Base-by-base conservation (phyloP, 164 flowering plant genomes). In the Stephania cephalantha region DNA sequence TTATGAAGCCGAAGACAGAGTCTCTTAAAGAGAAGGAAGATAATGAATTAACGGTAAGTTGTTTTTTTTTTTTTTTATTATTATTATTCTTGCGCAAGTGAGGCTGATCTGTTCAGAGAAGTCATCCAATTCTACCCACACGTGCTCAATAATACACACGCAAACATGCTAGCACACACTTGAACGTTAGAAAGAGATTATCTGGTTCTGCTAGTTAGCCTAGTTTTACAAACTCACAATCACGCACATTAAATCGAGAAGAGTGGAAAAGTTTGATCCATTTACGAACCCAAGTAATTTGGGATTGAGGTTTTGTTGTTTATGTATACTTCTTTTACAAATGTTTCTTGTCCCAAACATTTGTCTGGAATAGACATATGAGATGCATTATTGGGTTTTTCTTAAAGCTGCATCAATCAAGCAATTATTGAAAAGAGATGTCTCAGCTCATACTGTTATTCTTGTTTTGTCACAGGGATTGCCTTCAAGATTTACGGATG, bases 31-130 rank as follows among this genome's bases (percentile, higher is more conserved):
- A 87, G 55, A 79, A 79, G 70, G 90, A 73, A 64, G 70, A 83
- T 52, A 80, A 73, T 63, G 83, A 86, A 45, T 77, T 85, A 65
- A 75, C 82, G 42, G 99, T 91, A 72, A 87, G 98, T 83, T 68
- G 46, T 67, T 35, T 52, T 64, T 29, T 4, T 48, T 17, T 25
- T 25, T 25, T 25, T 25, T 25, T 25, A 25, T n/a, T n/a, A n/a
- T n/a, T n/a, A n/a, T n/a, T 0, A 25, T 25, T 8, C 12, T 4
- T 30, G 17, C 18, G 15, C 7, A 17, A 17, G 7, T 48, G 53
- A 58, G 17, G 65, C 65, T 58, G 65, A 58, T 58, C 3, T 58
- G n/a, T 58, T 58, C 22, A 58, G 7, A 18, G 65, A 58, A 58
- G 65, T 58, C n/a, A 58, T 17, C 65, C 65, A 15, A 3, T 58